phyloP scores from a whole-genome alignment of 305 asterid species.

The Fraxinus ornus region DNA sequence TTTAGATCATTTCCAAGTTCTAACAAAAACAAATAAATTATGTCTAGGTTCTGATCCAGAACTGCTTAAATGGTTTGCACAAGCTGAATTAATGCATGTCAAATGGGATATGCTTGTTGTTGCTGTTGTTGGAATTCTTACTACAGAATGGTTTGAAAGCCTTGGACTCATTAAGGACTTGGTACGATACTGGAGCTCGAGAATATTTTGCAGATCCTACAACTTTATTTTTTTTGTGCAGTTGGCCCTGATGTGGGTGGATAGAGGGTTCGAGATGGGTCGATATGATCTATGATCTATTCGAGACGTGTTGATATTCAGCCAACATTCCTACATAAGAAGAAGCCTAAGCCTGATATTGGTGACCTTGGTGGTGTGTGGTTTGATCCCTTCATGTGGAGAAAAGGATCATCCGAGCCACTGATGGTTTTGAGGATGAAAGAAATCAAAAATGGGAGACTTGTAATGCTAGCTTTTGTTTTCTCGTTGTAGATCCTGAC shows the following conservation, averaged over 20 bases:
- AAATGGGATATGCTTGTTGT: conserved; percentile 88
- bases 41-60: conserved; percentile 74
- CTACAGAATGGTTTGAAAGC: conserved; percentile 72
- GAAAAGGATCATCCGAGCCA: conserved; percentile 80
- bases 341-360: conserved; percentile 62
- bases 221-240: conserved; percentile 54
- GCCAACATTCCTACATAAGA: conserved; percentile 52
- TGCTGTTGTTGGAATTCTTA: conserved; percentile 51
- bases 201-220: conserved; percentile 70
- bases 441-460: conserved; percentile 81
- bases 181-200: conserved; percentile 68
- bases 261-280: conserved; percentile 91
- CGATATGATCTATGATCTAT: conserved; percentile 41
- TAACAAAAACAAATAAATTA: neutral
- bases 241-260: conserved; percentile 73
- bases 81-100: conserved; percentile 71
- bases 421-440: conserved; percentile 80
- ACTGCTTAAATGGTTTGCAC: conserved; percentile 75
- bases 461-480: conserved; percentile 78
- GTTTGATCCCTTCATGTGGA: conserved; percentile 82
- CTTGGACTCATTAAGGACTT: conserved; percentile 65
- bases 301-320: conserved; percentile 78
- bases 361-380: conserved; percentile 86
- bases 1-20: neutral
- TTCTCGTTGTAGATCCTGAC: conserved; percentile 86